phyloP scores from a whole-genome alignment of 1,139 yeast genomes.

The Blastobotrys illinoisensis region DNA sequence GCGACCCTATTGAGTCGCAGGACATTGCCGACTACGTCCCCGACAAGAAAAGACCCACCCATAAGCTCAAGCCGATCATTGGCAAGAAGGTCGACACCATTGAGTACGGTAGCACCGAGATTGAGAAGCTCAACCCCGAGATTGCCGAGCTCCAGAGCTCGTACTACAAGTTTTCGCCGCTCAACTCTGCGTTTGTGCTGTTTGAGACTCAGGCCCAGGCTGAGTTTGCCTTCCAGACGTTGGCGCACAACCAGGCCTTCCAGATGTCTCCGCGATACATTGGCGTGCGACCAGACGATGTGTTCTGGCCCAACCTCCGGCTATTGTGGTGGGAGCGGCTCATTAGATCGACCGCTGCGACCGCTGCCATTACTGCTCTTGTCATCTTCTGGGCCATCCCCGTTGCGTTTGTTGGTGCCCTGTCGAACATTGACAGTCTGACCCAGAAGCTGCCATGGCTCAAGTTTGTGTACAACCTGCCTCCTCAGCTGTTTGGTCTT shows the following conservation, averaged over 20 bases:
- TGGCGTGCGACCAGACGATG: constrained; percentile 73
- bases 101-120: constrained; percentile 57
- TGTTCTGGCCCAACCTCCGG: constrained; percentile 82
- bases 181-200: constrained; percentile 71
- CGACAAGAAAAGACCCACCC: constrained; percentile 69
- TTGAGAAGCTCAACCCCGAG: constrained; percentile 63
- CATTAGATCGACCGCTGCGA: constrained; percentile 52
- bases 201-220: constrained; percentile 84
- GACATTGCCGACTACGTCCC: constrained; percentile 65
- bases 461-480: constrained; percentile 64
- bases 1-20: constrained; percentile 39
- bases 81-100: constrained; percentile 87
- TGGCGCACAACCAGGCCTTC: constrained; percentile 60
- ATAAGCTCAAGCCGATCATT: constrained; percentile 55
- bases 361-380: constrained; percentile 49
- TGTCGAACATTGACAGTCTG: constrained; percentile 75
- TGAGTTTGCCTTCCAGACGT: constrained; percentile 80
- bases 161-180: constrained; percentile 39
- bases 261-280: constrained; percentile 56
- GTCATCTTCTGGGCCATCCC: constrained; percentile 91
- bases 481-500: constrained; percentile 62
- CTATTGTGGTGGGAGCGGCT: constrained; percentile 81
- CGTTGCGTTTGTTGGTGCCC: constrained; percentile 90
- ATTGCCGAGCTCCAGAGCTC: constrained; percentile 54
- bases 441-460: constrained; percentile 66